A percentile compares a stretch with the other conserved stretches of the same genome.
These are phyloP conservation scores for Diplocarpon mali DNA, from an alignment of 2,329 filamentous ascomycete species.

Conservation along the genomic window DNA sequence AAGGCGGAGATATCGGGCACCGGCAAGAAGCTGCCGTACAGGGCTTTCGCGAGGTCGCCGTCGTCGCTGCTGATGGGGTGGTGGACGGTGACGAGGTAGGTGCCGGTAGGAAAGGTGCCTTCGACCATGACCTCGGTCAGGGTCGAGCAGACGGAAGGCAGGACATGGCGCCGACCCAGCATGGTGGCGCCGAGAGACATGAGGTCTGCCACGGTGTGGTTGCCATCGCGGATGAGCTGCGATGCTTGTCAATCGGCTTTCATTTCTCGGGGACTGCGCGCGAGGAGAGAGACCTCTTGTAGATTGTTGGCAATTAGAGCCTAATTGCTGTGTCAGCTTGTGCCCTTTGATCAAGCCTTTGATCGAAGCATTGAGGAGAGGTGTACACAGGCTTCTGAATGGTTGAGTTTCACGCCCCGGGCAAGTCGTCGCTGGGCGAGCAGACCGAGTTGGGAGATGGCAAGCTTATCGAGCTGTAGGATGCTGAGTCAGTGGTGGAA, in stretches of 20 bases:
- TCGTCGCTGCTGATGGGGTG: conserved; percentile 79
- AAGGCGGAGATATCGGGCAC: conserved; percentile 61
- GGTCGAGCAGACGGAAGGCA: conserved; percentile 68
- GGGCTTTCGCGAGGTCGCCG: conserved; percentile 72
- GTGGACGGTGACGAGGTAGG: conserved; percentile 90
- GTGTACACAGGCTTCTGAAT: conserved; percentile 71
- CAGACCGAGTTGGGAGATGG: conserved; percentile 78
- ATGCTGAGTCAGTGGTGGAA: background rate
- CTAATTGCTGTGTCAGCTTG: conserved; percentile 29
- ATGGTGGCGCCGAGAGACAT: conserved; percentile 87
- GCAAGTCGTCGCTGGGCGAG: conserved; percentile 83
- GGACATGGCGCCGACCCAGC: conserved; percentile 85
- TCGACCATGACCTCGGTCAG: conserved; percentile 84
- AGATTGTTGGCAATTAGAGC: conserved; percentile 79
- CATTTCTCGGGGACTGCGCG: background rate
- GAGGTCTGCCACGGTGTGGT: conserved; percentile 82
- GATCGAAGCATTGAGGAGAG: conserved; percentile 9
- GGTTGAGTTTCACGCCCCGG: conserved; percentile 78
- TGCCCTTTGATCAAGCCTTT: background rate
- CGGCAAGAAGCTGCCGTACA: conserved; percentile 87
- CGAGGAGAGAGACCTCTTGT: conserved; percentile 52
- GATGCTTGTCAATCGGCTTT: no score
- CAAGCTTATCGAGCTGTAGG: conserved; percentile 82
- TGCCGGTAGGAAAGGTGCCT: conserved; percentile 82
- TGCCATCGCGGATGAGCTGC: conserved; percentile 87